A percentile compares a stretch with the other conserved stretches of the same genome.
These are phyloP conservation scores for Marasmius sp. DNA, from an alignment of 1,284 basidiomycete genomes.

Conservation along the genomic window DNA sequence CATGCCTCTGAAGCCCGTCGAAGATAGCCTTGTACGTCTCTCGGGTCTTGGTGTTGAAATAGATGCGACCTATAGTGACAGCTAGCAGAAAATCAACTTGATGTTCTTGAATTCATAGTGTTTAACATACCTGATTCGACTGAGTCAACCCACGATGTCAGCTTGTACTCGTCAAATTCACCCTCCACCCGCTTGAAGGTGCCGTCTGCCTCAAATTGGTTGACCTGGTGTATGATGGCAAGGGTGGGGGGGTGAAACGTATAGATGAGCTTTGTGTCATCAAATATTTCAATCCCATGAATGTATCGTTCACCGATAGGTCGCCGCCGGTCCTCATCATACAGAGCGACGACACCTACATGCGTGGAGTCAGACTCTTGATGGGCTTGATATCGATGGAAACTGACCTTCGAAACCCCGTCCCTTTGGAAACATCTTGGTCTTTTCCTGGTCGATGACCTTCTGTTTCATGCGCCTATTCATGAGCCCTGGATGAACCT, in stretches of 20 bases:
- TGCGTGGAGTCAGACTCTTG: neutral
- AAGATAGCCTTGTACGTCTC: constrained; percentile 2
- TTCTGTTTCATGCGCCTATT: neutral
- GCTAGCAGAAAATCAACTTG: neutral
- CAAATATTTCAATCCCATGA: neutral
- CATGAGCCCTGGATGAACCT: neutral
- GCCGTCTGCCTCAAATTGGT: constrained; percentile 1
- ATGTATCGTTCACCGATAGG: constrained; percentile 1
- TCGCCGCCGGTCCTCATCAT: neutral
- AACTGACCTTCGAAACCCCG: neutral
- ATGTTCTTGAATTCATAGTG: neutral
- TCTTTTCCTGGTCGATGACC: neutral
- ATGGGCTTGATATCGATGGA: neutral
- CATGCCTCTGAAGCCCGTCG: neutral
- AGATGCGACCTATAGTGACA: constrained; percentile 4
- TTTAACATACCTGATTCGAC: neutral
- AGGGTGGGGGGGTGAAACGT: neutral
- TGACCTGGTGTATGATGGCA: neutral
- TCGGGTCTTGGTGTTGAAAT: neutral
- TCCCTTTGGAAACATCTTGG: neutral
- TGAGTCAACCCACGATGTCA: constrained; percentile 4
- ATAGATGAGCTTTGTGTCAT: neutral
- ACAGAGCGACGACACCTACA: constrained; percentile 2
- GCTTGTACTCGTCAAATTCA: constrained; percentile 4
- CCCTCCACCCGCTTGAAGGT: constrained; percentile 3